Percentiles rank a stretch among this genome's conserved stretches.
phyloP scores from a whole-genome alignment of 441 rosid genomes.

The Adansonia gregorii region DNA sequence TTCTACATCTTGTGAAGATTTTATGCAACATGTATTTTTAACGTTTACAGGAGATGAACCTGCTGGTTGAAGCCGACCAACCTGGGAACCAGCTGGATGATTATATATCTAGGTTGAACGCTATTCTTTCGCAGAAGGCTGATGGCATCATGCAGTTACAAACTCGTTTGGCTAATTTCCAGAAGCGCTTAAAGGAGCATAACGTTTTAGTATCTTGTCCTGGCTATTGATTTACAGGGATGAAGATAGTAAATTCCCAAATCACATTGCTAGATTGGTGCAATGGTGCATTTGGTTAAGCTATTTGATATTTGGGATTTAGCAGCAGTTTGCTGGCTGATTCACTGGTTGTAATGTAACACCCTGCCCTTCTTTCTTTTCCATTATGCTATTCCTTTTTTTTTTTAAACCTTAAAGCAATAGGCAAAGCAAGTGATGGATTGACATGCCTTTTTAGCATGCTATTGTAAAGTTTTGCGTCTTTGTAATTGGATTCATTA shows the following conservation, averaged over 20 bases:
- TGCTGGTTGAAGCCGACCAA: constrained; percentile 74
- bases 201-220: constrained; percentile 70
- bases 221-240: constrained; percentile 38
- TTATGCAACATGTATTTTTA: not conserved
- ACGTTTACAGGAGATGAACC: constrained; percentile 67
- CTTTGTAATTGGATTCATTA: constrained; percentile 33
- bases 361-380: not conserved
- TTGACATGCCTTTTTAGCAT: constrained; percentile 27
- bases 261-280: constrained; percentile 22
- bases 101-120: constrained; percentile 63
- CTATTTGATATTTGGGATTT: not conserved
- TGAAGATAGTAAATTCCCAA: not conserved
- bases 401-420: constrained; percentile 1
- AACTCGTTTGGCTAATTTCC: constrained; percentile 69
- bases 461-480: constrained; percentile 38
- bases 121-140: constrained; percentile 70
- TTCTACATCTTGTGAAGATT: not conserved
- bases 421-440: not conserved
- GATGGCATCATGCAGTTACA: constrained; percentile 72
- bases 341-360: constrained; percentile 19
- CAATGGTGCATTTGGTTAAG: constrained; percentile 16
- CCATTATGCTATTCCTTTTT: constrained; percentile 18
- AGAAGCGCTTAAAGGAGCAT: constrained; percentile 78
- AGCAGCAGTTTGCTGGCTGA: constrained; percentile 23
- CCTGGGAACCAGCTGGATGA: constrained; percentile 86